Percentiles rank a stretch among this genome's conserved stretches.
Evolutionary conservation across 1,284 basidiomycete species (phyloP).

Genomic region (Trichosporon coremiiforme): DNA sequence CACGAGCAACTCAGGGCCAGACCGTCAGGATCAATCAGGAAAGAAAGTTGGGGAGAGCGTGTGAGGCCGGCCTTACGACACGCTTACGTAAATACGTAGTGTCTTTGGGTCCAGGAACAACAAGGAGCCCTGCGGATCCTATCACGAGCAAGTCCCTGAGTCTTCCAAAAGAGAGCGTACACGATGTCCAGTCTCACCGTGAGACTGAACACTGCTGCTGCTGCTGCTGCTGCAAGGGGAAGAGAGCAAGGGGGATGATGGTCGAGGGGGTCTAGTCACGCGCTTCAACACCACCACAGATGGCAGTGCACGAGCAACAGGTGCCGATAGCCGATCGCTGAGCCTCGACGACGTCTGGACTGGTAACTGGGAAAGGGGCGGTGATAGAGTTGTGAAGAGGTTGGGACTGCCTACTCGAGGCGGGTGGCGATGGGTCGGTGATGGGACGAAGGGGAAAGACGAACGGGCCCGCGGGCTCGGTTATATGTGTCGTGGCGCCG

Average conservation of each 20-base stretch:
- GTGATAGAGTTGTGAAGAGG: background rate
- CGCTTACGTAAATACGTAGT: slow-evolving; percentile 15
- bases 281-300: background rate
- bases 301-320: background rate
- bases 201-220: too few relatives aligned
- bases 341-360: background rate
- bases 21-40: background rate
- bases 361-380: background rate
- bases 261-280: background rate
- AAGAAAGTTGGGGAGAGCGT: slow-evolving; percentile 6
- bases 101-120: slow-evolving; percentile 15
- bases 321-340: too few relatives aligned
- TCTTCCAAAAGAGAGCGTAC: too few relatives aligned
- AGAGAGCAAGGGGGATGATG: too few relatives aligned
- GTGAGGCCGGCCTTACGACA: slow-evolving; percentile 7
- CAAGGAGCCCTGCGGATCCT: slow-evolving; percentile 13
- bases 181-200: too few relatives aligned
- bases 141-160: background rate
- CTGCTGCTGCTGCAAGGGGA: too few relatives aligned
- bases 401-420: background rate
- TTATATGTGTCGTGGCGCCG: background rate
- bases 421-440: slow-evolving; percentile 7
- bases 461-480: background rate
- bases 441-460: background rate
- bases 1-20: background rate